Conservation (phyloP, 2,329 filamentous ascomycete species). For the Penicillium sp. region DNA sequence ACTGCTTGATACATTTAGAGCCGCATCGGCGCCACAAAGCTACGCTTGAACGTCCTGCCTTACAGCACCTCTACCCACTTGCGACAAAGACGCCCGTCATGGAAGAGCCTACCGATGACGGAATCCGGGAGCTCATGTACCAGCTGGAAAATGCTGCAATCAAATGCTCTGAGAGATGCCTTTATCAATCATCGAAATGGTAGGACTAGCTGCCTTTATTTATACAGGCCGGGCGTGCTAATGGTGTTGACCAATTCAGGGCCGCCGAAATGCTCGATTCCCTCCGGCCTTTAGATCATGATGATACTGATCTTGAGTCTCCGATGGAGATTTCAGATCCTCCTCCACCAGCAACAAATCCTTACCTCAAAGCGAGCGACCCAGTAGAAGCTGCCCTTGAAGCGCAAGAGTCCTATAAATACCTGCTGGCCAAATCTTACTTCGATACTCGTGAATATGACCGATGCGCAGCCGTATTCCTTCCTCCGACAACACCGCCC, state of each 20-base stretch:
- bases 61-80: neutral
- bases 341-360: constrained; percentile 51
- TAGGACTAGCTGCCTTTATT: constrained; percentile 38
- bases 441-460: constrained; percentile 96
- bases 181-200: constrained; percentile 98
- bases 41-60: neutral
- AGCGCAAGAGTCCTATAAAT: constrained; percentile 74
- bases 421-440: constrained; percentile 85
- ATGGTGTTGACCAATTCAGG: constrained; percentile 52
- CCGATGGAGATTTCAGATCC: constrained; percentile 56
- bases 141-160: constrained; percentile 81
- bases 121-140: constrained; percentile 60
- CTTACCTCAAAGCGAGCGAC: constrained; percentile 58
- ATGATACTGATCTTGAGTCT: constrained; percentile 59
- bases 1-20: neutral
- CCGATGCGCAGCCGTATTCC: constrained; percentile 83
- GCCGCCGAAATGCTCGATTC: constrained; percentile 90
- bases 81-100: constrained; percentile 23
- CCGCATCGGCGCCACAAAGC: neutral
- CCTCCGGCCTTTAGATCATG: constrained; percentile 59
- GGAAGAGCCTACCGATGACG: constrained; percentile 37
- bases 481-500: constrained; percentile 75
- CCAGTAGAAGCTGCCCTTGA: constrained; percentile 73
- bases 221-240: constrained; percentile 4
- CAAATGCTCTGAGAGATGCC: constrained; percentile 88